Evolutionary conservation across 257 asterid genomes (phyloP), one percentile per base, ranked within the genome.

Genomic region (Nicotiana benthamiana): DNA sequence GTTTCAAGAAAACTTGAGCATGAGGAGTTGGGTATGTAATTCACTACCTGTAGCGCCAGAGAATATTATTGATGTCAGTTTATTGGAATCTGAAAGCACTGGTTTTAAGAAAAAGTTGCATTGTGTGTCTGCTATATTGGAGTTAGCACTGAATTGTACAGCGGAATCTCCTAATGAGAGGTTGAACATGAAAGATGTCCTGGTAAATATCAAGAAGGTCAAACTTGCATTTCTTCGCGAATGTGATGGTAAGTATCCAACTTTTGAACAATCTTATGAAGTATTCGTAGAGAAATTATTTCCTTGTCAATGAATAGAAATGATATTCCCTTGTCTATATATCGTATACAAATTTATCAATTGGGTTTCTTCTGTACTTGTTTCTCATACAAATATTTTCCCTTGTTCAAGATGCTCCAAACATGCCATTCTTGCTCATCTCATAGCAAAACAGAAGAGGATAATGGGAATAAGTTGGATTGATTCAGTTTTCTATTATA

Each of bases 61-160:
- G 17, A 34, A 61, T 56, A 59, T 75, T 53, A 72, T 82, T 12
- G 85, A 82, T 76, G 27, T 83, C 17, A 65, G 17, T 80, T 65
- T 85, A 51, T 5, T 82, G 36, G 64, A 36, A 59, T 74, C 59
- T 15, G 81, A 75, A 18, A 80, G 53, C 2, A 53, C 6, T 46
- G 61, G 75, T 59, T 65, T 63, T 46, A 26, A 20, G n/a, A 56
- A 70, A 48, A 61, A 81, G 48, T 17, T 84, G 62, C 26, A 48
- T 13, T 76, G 82, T 53, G 61, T 84, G 27, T 64, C 68, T 9
- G 43, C 65, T 13, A 77, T 84, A 36, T 26, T 84, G 68, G 63
- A 28, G n/a, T 77, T 81, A 75, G 84, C 87, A 36, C 22, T 84
- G 80, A 52, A 75, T 67, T 84, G 87, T 78, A 81, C 85, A 15